These are phyloP conservation scores for Cyphellophora attinorum DNA, from an alignment of 2,329 filamentous ascomycete genomes.

Conservation along the genomic window DNA sequence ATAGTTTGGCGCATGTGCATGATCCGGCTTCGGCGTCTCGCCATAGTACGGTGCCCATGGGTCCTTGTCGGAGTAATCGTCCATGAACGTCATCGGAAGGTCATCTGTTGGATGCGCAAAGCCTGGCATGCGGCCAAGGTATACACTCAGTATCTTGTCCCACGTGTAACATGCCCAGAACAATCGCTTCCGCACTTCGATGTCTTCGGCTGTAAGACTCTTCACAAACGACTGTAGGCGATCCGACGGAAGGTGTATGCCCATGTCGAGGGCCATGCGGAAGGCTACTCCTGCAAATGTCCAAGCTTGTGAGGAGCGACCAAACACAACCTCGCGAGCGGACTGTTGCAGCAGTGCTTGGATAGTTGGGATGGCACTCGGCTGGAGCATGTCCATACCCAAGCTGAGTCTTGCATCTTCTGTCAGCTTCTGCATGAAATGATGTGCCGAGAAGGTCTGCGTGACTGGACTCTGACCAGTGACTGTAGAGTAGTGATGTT, in stretches of 20 bases:
- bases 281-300: constrained; percentile 22
- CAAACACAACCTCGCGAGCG: constrained; percentile 21
- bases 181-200: constrained; percentile 21
- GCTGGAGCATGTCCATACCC: constrained; percentile 20
- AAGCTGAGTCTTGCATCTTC: constrained; percentile 19
- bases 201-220: constrained; percentile 20
- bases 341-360: constrained; percentile 23
- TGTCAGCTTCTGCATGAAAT: constrained; percentile 14
- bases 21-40: constrained; percentile 13
- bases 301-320: constrained; percentile 20
- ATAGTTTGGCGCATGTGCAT: constrained; percentile 10
- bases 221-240: constrained; percentile 17
- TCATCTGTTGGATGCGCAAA: constrained; percentile 16
- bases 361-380: constrained; percentile 21
- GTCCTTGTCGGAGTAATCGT: constrained; percentile 21
- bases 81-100: constrained; percentile 18
- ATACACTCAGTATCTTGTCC: constrained; percentile 22
- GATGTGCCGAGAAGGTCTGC: constrained; percentile 7
- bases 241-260: constrained; percentile 19
- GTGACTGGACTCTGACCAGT: constrained; percentile 7
- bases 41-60: constrained; percentile 22
- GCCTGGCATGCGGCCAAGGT: constrained; percentile 21
- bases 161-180: constrained; percentile 16
- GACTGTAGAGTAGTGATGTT: constrained; percentile 10
- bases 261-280: constrained; percentile 23